Base-by-base conservation (phyloP, 805 yeast species). In the Lipomyces mesembrius region DNA sequence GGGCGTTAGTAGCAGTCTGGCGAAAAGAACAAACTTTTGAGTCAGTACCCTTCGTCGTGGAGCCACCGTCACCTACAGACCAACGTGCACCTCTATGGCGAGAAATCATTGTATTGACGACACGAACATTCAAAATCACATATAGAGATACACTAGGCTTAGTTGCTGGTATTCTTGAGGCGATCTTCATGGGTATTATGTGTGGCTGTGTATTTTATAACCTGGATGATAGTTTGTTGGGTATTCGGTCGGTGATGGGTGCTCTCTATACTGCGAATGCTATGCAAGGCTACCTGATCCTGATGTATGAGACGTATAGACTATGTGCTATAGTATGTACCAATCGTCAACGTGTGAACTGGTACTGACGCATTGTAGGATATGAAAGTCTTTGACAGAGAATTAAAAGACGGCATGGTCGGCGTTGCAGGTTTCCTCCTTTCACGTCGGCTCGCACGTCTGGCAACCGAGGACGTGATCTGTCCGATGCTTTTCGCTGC, bases 131-230 rank as follows among this genome's bases (percentile, higher is more conserved):
- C n/a, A 71, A 80, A 27, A 72, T 85, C 7, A 83, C 86, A 34
- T 63, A 74, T 2, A 78, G 89, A 67, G 90, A 88, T 74, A 82
- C 83, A 14, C 76, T 83, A 60, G 86, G 88, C 0, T 74, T 82
- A 12, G 57, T 79, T 3, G 84, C 79, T 51, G 75, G 83, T 1
- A 75, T 86, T 6, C 69, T 80, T 25, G 82, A 80, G n/a, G 84
- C 87, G 52, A 61, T 84, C 0, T 70, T 87, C 5, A 77, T 90
- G 68, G 89, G 92, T 0, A 74, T 86, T 1, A 78, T 87, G n/a
- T 78, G 84, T 54, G 97, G 97, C 90, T 95, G 92, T n/a, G 83
- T 91, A 54, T 91, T 88, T 73, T 88, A 78, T 74, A 84, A 84
- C 70, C 60, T 73, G 5, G 84, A 83, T 22, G 81, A 83, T 2